These are phyloP conservation scores for Hymenoscyphus occultus DNA, from an alignment of 2,329 filamentous ascomycete species.

Conservation along the genomic window DNA sequence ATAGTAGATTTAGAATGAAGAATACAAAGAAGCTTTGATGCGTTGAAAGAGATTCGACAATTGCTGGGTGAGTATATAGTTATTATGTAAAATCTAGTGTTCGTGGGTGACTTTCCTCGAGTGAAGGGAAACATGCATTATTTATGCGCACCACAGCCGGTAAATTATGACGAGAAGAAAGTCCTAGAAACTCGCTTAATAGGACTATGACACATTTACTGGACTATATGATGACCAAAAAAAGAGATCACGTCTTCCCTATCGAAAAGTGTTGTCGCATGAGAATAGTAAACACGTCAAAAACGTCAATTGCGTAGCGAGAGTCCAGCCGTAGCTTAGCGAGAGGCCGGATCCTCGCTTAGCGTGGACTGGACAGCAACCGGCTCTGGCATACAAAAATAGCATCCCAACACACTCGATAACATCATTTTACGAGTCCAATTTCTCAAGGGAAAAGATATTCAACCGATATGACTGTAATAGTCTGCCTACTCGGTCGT, in stretches of 20 bases:
- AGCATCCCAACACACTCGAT: neutral
- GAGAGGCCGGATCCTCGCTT: neutral
- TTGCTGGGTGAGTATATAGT: neutral
- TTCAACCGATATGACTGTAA: neutral
- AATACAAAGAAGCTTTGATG: neutral
- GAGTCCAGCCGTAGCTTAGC: no score
- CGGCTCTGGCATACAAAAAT: neutral
- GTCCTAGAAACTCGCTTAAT: neutral
- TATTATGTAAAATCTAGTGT: neutral
- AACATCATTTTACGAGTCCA: neutral
- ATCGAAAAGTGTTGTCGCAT: neutral
- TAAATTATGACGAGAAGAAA: neutral
- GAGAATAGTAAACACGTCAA: neutral
- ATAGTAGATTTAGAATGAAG: neutral
- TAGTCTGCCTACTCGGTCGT: neutral
- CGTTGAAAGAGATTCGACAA: neutral
- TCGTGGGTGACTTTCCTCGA: neutral
- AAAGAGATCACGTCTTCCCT: neutral
- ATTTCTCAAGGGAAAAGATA: neutral
- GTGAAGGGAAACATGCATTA: neutral
- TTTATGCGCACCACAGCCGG: neutral
- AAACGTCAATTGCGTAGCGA: neutral
- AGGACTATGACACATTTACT: neutral
- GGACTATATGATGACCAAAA: neutral
- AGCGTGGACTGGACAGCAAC: neutral